Evolutionary conservation across 371 early-diverging fungal genomes (phyloP).

Genomic region (Mucor sp.): DNA sequence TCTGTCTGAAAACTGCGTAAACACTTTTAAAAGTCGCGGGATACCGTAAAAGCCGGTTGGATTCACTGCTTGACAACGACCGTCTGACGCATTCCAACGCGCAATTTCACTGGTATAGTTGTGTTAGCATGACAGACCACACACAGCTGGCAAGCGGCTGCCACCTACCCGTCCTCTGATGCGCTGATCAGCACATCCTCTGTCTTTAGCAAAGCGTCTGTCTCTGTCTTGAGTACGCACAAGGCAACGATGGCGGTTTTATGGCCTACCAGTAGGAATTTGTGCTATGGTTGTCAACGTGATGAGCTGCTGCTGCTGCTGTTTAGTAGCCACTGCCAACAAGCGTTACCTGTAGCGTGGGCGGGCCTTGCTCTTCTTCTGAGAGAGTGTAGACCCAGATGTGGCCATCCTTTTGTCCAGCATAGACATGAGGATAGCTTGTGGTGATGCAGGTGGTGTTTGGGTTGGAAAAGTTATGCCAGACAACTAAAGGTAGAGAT

Average conservation of each 20-base stretch:
- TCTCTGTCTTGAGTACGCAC: slow-evolving; percentile 49
- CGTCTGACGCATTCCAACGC: slow-evolving; percentile 75
- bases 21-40: slow-evolving; percentile 53
- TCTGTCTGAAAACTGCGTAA: slow-evolving; percentile 36
- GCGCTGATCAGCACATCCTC: slow-evolving; percentile 68
- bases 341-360: background rate
- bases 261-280: slow-evolving; percentile 63
- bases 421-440: slow-evolving; percentile 46
- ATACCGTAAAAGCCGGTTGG: slow-evolving; percentile 60
- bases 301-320: too few relatives aligned
- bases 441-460: slow-evolving; percentile 38
- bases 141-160: background rate
- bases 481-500: slow-evolving; percentile 44
- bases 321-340: too few relatives aligned
- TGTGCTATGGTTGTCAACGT: slow-evolving; percentile 28
- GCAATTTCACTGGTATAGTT: slow-evolving; percentile 74
- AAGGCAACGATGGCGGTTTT: slow-evolving; percentile 58
- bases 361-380: background rate
- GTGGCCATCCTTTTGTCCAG: slow-evolving; percentile 63
- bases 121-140: too few relatives aligned
- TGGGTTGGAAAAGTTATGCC: slow-evolving; percentile 48
- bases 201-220: slow-evolving; percentile 43
- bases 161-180: slow-evolving; percentile 67
- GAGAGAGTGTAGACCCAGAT: slow-evolving; percentile 54
- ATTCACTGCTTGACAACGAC: slow-evolving; percentile 69